phyloP scores from a whole-genome alignment of 1,284 basidiomycete genomes.

The Trichosporon inkin region DNA sequence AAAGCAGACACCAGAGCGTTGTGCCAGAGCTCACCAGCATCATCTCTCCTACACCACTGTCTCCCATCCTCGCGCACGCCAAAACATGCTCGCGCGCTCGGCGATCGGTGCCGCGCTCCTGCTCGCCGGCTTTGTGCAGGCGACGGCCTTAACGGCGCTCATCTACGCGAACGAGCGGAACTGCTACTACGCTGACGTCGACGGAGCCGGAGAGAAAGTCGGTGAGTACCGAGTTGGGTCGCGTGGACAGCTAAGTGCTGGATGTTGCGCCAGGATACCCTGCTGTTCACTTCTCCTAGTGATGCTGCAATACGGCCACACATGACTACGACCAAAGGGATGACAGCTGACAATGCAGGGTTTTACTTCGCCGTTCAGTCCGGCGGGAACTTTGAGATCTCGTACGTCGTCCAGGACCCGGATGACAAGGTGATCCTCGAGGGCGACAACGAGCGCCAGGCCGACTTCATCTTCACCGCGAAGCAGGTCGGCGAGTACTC shows the following conservation, averaged over 20 bases:
- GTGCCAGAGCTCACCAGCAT: neutral
- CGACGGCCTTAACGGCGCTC: constrained; percentile 78
- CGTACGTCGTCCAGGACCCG: constrained; percentile 89
- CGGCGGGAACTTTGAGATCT: constrained; percentile 94
- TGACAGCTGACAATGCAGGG: constrained; percentile 30
- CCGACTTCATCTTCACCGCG: constrained; percentile 95
- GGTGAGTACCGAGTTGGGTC: constrained; percentile 29
- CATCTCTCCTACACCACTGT: too few species aligned
- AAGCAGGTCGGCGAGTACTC: constrained; percentile 88
- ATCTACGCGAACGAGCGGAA: constrained; percentile 78
- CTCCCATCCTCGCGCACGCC: too few species aligned
- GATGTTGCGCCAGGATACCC: too few species aligned
- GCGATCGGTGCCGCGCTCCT: constrained; percentile 15
- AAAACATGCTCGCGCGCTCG: constrained; percentile 4
- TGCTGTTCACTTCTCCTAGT: neutral
- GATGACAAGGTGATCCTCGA: constrained; percentile 79
- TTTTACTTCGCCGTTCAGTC: constrained; percentile 76
- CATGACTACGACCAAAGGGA: too few species aligned
- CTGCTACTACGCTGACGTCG: constrained; percentile 97
- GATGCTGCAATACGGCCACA: too few species aligned
- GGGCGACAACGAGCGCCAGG: constrained; percentile 82
- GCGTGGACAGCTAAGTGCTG: constrained; percentile 2
- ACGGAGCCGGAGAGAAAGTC: constrained; percentile 54
- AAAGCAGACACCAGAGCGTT: neutral
- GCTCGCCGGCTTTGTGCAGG: constrained; percentile 26